phyloP scores from a whole-genome alignment of 2,329 filamentous ascomycete genomes.

The Seiridium unicorne region DNA sequence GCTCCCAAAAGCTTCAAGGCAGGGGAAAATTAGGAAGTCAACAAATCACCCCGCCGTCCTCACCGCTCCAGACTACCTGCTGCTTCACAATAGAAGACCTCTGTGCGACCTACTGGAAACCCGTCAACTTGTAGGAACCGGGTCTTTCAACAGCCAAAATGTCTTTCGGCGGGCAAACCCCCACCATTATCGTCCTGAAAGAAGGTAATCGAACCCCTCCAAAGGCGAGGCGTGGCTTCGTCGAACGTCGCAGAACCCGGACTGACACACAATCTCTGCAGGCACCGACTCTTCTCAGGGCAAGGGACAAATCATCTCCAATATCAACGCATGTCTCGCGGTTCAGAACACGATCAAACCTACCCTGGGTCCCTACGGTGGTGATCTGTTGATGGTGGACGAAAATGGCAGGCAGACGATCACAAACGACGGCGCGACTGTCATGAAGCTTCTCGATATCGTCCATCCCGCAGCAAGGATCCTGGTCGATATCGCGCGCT shows the following conservation, averaged over 20 bases:
- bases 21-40: slow-evolving; percentile 12
- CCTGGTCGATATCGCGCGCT: slow-evolving; percentile 96
- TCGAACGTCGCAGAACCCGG: background rate
- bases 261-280: slow-evolving; percentile 34
- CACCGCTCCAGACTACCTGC: background rate
- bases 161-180: slow-evolving; percentile 97
- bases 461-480: slow-evolving; percentile 96
- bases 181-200: slow-evolving; percentile 96
- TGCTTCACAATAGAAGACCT: background rate
- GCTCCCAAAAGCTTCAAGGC: slow-evolving; percentile 35
- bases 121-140: background rate
- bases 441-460: slow-evolving; percentile 99
- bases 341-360: slow-evolving; percentile 95
- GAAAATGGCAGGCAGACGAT: slow-evolving; percentile 95
- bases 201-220: slow-evolving; percentile 67
- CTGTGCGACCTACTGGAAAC: background rate
- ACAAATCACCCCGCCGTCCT: slow-evolving; percentile 9
- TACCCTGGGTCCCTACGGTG: slow-evolving; percentile 93
- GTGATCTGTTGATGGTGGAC: slow-evolving; percentile 93
- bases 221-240: background rate
- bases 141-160: slow-evolving; percentile 47
- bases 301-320: slow-evolving; percentile 93
- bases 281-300: slow-evolving; percentile 97
- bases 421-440: slow-evolving; percentile 97
- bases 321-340: slow-evolving; percentile 97